Percentiles rank a stretch among this genome's conserved stretches.
These are phyloP conservation scores for Talaromyces thailandensis DNA, from an alignment of 495 filamentous ascomycete genomes.

Conservation along the genomic window DNA sequence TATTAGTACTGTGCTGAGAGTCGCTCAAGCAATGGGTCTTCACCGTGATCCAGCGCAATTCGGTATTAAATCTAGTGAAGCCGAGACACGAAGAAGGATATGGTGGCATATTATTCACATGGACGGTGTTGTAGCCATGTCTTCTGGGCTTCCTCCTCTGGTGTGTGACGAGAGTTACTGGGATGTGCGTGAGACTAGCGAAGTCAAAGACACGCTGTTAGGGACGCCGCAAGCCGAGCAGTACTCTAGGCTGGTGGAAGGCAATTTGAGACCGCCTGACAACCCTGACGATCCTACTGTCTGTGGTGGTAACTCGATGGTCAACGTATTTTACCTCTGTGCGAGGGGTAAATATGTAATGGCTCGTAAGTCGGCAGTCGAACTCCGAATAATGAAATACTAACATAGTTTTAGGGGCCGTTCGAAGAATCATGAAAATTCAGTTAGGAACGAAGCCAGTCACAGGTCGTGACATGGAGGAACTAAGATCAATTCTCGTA, in stretches of 20 bases:
- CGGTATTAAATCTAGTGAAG: constrained; percentile 54
- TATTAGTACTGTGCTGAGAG: constrained; percentile 48
- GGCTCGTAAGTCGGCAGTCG: constrained; percentile 25
- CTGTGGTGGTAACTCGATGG: constrained; percentile 36
- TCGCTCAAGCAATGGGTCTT: constrained; percentile 66
- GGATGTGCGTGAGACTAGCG: constrained; percentile 37
- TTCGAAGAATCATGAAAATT: constrained; percentile 35
- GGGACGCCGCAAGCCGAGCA: constrained; percentile 29
- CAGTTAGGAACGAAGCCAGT: constrained; percentile 37
- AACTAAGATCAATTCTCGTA: constrained; percentile 32
- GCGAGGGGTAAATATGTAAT: constrained; percentile 38
- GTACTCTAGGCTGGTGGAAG: constrained; percentile 25
- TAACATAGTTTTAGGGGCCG: constrained; percentile 26
- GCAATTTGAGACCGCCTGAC: constrained; percentile 26
- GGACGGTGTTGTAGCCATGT: constrained; percentile 45
- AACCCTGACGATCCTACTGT: constrained; percentile 36
- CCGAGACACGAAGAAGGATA: constrained; percentile 58
- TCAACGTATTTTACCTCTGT: constrained; percentile 39
- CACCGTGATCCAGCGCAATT: constrained; percentile 62
- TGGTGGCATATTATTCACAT: constrained; percentile 70
- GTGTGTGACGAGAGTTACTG: constrained; percentile 38
- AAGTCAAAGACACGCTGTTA: constrained; percentile 36
- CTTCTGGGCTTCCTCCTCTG: constrained; percentile 35
- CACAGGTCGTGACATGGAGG: constrained; percentile 36
- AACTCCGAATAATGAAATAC: background rate